Conservation (phyloP, 805 yeast species). For the Torulaspora indica region DNA sequence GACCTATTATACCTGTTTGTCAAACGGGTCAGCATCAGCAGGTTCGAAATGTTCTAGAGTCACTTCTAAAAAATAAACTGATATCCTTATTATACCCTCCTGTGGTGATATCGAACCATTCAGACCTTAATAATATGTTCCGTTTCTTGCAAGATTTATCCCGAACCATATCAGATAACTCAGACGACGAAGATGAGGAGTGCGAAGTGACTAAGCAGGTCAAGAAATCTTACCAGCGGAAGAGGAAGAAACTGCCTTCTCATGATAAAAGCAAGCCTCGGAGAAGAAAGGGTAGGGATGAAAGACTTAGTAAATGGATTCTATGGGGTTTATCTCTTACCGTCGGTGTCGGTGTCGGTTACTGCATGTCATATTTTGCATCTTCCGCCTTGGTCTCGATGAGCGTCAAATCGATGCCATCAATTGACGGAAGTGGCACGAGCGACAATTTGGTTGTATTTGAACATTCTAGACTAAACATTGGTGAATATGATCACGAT, state of each 20-base stretch:
- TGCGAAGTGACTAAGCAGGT: conserved; percentile 5
- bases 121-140: conserved; percentile 23
- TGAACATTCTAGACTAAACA: conserved; percentile 13
- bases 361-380: conserved; percentile 25
- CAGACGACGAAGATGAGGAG: conserved; percentile 14
- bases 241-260: conserved; percentile 10
- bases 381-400: conserved; percentile 16
- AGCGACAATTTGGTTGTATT: conserved; percentile 10
- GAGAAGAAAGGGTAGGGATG: conserved; percentile 6
- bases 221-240: conserved; percentile 10
- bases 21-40: conserved; percentile 30
- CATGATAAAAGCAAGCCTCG: conserved; percentile 9
- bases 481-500: conserved; percentile 10
- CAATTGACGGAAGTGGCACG: conserved; percentile 8
- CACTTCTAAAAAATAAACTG: conserved; percentile 19
- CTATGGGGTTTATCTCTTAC: conserved; percentile 31
- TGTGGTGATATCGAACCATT: conserved; percentile 21
- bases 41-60: conserved; percentile 24
- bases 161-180: conserved; percentile 13
- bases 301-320: conserved; percentile 17
- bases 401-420: conserved; percentile 10
- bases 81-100: conserved; percentile 28
- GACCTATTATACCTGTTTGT: conserved; percentile 28
- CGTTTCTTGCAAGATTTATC: conserved; percentile 20
- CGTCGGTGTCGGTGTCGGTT: conserved; percentile 33